These are phyloP conservation scores for Tetrapisispora phaffii DNA, from an alignment of 805 yeast species.

Conservation along the genomic window DNA sequence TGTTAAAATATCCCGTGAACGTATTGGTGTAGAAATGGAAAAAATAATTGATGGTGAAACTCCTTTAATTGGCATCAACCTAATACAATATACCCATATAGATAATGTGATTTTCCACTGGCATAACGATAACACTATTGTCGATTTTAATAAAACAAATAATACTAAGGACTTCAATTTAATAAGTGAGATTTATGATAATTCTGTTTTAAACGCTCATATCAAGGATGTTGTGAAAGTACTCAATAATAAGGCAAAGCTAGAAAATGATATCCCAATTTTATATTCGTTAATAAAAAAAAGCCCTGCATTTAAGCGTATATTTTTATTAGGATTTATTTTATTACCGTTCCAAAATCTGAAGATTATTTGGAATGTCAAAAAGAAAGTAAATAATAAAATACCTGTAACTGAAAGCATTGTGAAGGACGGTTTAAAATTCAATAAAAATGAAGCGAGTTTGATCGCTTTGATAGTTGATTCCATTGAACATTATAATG, in stretches of 20 bases:
- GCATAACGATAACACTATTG: conserved; percentile 19
- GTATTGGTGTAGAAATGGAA: conserved; percentile 77
- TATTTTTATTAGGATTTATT: conserved; percentile 11
- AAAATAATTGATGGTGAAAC: conserved; percentile 62
- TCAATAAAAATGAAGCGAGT: conserved; percentile 48
- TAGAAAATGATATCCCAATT: conserved; percentile 5
- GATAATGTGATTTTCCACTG: conserved; percentile 49
- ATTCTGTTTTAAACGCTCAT: conserved; percentile 10
- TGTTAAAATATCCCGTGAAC: conserved; percentile 76
- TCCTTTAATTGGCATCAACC: conserved; percentile 52
- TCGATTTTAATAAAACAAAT: conserved; percentile 15
- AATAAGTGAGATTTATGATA: conserved; percentile 11
- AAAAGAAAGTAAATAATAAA: conserved; percentile 19
- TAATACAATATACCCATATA: conserved; percentile 47
- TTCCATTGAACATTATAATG: conserved; percentile 20
- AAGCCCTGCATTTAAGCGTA: conserved; percentile 12
- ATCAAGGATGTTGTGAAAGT: conserved; percentile 6
- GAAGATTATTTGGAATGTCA: conserved; percentile 19
- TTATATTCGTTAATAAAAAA: conserved; percentile 2
- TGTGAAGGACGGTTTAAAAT: conserved; percentile 60
- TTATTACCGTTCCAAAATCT: conserved; percentile 18
- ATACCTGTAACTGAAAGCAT: conserved; percentile 34
- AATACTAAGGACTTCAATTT: conserved; percentile 9
- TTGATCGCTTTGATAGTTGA: conserved; percentile 38
- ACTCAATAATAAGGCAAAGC: neutral